Evolutionary conservation across 164 flowering plant species (phyloP).

Genomic region (Nymphaea colorata): DNA sequence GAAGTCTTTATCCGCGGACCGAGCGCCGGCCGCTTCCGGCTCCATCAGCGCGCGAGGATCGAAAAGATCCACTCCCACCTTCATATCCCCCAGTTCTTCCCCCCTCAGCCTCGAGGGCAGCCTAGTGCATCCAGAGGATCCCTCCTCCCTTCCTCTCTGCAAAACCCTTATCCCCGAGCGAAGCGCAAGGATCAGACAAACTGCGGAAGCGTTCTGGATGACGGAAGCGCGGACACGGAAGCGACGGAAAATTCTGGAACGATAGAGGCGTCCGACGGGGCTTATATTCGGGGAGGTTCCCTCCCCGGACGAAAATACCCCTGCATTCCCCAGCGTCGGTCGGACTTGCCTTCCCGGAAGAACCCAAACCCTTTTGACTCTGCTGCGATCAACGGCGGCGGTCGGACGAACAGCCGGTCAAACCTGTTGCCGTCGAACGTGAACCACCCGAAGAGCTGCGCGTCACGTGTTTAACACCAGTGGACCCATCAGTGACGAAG

Average conservation of each 20-base stretch:
- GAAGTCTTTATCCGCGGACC: slow-evolving; percentile 31
- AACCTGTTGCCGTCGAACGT: too few relatives aligned
- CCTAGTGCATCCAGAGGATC: neutral
- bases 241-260: neutral
- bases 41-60: slow-evolving; percentile 58
- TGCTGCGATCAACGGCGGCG: too few relatives aligned
- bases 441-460: too few relatives aligned
- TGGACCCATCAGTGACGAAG: too few relatives aligned
- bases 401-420: too few relatives aligned
- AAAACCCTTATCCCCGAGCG: neutral
- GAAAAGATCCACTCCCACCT: slow-evolving; percentile 37
- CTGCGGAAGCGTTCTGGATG: neutral
- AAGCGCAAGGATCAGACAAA: neutral
- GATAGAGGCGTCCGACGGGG: neutral
- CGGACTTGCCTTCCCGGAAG: too few relatives aligned
- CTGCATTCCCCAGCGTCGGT: too few relatives aligned
- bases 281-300: too few relatives aligned
- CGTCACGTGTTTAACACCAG: too few relatives aligned
- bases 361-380: too few relatives aligned
- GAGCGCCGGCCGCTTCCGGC: slow-evolving; percentile 15
- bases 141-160: neutral
- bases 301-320: too few relatives aligned
- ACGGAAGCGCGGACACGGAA: neutral
- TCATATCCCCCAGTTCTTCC: slow-evolving; percentile 1
- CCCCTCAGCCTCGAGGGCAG: neutral